Conservation (phyloP, 768 basidiomycete genomes). For the Tubosaeta sp. region DNA sequence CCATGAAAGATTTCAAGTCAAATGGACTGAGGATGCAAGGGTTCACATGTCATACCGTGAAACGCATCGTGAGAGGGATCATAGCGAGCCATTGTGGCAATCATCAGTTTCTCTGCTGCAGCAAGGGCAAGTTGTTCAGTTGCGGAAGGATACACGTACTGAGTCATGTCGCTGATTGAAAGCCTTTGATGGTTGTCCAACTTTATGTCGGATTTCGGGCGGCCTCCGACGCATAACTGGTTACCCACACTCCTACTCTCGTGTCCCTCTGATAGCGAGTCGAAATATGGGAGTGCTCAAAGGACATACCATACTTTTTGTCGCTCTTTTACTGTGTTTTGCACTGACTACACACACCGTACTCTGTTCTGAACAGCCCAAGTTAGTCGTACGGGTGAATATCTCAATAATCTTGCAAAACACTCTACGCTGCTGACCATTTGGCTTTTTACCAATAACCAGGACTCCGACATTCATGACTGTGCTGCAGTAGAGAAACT, state of each 20-base stretch:
- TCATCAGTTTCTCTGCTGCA: conserved; percentile 66
- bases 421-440: conserved; percentile 3
- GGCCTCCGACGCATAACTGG: conserved; percentile 7
- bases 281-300: conserved; percentile 19
- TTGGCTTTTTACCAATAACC: conserved; percentile 8
- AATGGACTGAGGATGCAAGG: neutral
- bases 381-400: conserved; percentile 30
- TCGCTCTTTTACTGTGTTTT: conserved; percentile 43
- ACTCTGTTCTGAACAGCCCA: conserved; percentile 16
- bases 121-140: conserved; percentile 50
- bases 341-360: conserved; percentile 17
- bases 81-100: conserved; percentile 67
- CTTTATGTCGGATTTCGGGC: conserved; percentile 23
- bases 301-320: conserved; percentile 26
- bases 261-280: neutral
- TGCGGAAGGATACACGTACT: conserved; percentile 41
- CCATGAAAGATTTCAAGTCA: conserved; percentile 1
- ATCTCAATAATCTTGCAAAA: conserved; percentile 4
- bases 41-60: conserved; percentile 52
- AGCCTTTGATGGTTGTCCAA: too few relatives aligned
- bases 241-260: neutral
- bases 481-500: conserved; percentile 44
- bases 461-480: conserved; percentile 44
- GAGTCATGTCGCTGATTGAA: neutral
- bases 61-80: conserved; percentile 79